A percentile compares a stretch with the other conserved stretches of the same genome.
Conservation (phyloP, 2,329 filamentous ascomycete genomes). For the Colletotrichum truncatum region DNA sequence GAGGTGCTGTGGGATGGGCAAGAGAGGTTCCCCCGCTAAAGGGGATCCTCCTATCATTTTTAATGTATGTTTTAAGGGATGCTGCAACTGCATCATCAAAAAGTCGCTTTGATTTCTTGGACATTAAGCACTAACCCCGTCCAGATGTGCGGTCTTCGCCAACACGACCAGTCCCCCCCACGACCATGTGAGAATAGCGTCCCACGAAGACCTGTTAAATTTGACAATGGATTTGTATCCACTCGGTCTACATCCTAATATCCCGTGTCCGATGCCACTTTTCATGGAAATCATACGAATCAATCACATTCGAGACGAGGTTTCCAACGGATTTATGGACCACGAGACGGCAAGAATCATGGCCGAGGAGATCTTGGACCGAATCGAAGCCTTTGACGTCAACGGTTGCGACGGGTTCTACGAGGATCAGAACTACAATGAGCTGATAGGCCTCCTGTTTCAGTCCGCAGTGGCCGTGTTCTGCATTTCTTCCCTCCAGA, state of each 20-base stretch:
- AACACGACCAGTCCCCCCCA: slow-evolving; percentile 47
- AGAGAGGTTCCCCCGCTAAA: neutral
- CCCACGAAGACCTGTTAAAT: slow-evolving; percentile 38
- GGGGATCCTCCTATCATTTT: neutral
- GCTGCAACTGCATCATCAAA: no score
- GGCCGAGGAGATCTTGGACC: slow-evolving; percentile 20
- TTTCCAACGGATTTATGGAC: slow-evolving; percentile 14
- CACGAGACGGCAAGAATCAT: slow-evolving; percentile 14
- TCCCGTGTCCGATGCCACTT: slow-evolving; percentile 40
- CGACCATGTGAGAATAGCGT: slow-evolving; percentile 36
- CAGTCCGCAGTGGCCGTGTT: slow-evolving; percentile 44
- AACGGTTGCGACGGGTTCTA: slow-evolving; percentile 39
- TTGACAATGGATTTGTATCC: slow-evolving; percentile 35
- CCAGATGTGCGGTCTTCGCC: slow-evolving; percentile 41
- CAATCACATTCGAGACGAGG: slow-evolving; percentile 43
- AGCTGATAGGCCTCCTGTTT: slow-evolving; percentile 41
- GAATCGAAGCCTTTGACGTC: slow-evolving; percentile 40
- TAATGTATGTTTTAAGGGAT: neutral
- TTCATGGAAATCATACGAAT: slow-evolving; percentile 45
- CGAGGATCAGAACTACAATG: slow-evolving; percentile 34
- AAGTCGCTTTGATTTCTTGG: no score
- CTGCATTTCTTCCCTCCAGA: slow-evolving; percentile 47
- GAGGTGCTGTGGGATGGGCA: slow-evolving; percentile 1
- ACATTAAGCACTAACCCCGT: neutral
- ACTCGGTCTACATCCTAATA: slow-evolving; percentile 33